Conservation (phyloP, 805 yeast genomes). For the Wickerhamiella siamensis region DNA sequence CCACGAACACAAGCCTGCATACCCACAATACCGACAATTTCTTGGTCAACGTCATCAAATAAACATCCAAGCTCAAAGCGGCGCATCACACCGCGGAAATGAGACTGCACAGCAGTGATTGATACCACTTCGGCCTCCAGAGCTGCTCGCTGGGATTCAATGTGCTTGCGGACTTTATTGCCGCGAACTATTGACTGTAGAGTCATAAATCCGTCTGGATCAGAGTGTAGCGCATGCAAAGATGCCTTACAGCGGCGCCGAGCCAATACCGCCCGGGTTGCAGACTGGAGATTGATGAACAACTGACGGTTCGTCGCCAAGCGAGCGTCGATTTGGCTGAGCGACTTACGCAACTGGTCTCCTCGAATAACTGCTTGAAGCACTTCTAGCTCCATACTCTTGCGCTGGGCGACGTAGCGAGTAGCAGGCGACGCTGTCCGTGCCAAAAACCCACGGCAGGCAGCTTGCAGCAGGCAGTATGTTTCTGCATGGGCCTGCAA, state of each 20-base stretch:
- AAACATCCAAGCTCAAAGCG: constrained; percentile 23
- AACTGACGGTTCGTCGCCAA: not conserved
- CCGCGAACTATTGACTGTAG: constrained; percentile 17
- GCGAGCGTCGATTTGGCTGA: constrained; percentile 1
- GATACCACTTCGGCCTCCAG: constrained; percentile 1
- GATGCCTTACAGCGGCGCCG: not conserved
- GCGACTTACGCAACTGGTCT: constrained; percentile 11
- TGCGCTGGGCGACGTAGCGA: not conserved
- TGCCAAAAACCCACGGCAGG: constrained; percentile 17
- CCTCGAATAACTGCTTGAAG: constrained; percentile 18
- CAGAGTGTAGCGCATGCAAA: not conserved
- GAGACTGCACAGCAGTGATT: constrained; percentile 24
- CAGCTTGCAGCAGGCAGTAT: constrained; percentile 18
- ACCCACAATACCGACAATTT: constrained; percentile 16
- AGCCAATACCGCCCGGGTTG: constrained; percentile 5
- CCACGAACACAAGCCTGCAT: constrained; percentile 27
- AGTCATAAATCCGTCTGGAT: not conserved
- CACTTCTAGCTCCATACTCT: constrained; percentile 1
- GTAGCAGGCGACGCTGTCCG: constrained; percentile 5
- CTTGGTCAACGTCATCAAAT: constrained; percentile 26
- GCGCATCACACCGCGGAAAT: constrained; percentile 25
- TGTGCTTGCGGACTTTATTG: constrained; percentile 12
- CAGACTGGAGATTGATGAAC: constrained; percentile 3
- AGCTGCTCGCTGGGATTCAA: constrained; percentile 1
- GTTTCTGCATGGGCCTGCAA: constrained; percentile 5